Evolutionary conservation across 2,329 filamentous ascomycete genomes (phyloP).

Genomic region (Verticillium klebahnii): DNA sequence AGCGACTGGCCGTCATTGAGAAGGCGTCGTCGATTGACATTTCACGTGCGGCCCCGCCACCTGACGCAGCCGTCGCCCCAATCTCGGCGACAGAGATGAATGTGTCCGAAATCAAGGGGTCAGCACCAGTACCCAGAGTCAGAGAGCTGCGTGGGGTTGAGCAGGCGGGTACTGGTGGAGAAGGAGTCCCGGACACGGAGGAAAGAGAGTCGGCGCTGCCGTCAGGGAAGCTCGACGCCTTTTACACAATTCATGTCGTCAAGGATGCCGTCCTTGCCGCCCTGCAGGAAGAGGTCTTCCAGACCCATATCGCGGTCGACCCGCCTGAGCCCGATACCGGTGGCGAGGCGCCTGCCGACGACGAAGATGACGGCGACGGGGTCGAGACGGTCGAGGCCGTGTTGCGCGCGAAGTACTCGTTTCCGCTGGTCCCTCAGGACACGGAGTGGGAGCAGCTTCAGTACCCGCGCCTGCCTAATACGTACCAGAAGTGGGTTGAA

Average conservation of each 20-base stretch:
- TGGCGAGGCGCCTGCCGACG: not conserved
- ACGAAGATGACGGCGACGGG: constrained; percentile 6
- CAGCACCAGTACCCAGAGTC: not conserved
- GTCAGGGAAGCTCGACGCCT: not conserved
- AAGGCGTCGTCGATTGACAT: not conserved
- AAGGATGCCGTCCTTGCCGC: constrained; percentile 12
- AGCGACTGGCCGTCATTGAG: not conserved
- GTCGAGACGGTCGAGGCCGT: constrained; percentile 11
- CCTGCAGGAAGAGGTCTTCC: constrained; percentile 6
- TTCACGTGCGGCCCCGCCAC: not conserved
- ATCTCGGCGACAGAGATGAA: not conserved
- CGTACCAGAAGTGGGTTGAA: constrained; percentile 10
- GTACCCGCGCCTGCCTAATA: constrained; percentile 10
- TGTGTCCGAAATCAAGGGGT: not conserved
- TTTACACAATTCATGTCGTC: not conserved
- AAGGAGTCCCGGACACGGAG: not conserved
- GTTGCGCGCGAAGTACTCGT: constrained; percentile 6
- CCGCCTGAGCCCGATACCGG: not conserved
- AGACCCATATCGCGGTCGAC: constrained; percentile 8
- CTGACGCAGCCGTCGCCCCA: not conserved
- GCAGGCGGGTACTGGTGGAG: not conserved
- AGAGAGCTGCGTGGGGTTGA: not conserved
- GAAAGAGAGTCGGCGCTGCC: constrained; percentile 11
- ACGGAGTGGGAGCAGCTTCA: constrained; percentile 12
- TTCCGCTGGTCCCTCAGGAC: constrained; percentile 2